phyloP scores from a whole-genome alignment of 768 basidiomycete genomes.

The Hypholoma sublateritium region DNA sequence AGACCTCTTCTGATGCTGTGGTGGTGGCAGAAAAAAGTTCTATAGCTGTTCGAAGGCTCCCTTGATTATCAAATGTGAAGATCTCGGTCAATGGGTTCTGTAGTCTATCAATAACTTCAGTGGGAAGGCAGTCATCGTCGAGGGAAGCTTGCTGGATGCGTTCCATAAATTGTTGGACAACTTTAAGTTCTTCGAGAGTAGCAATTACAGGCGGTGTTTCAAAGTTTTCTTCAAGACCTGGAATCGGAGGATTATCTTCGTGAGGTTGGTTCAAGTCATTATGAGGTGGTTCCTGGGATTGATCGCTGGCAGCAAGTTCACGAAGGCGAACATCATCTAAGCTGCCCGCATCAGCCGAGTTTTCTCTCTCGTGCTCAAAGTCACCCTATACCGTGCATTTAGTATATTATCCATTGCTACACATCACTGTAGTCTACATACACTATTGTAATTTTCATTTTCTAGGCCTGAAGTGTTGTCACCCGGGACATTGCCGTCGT shows the following conservation, averaged over 20 bases:
- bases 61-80: background rate
- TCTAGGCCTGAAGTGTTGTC: background rate
- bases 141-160: background rate
- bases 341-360: background rate
- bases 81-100: background rate
- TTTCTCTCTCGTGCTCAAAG: background rate
- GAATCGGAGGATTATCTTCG: background rate
- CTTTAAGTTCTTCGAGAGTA: background rate
- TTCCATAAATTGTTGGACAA: background rate
- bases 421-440: background rate
- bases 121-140: background rate
- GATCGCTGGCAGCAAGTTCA: no score
- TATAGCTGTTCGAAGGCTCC: background rate
- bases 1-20: conserved; percentile 10
- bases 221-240: background rate
- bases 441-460: background rate
- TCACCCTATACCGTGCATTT: background rate
- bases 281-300: background rate
- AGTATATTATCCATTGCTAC: background rate
- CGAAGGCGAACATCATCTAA: background rate
- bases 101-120: background rate
- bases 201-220: background rate
- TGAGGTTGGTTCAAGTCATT: background rate
- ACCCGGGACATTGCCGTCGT: background rate
- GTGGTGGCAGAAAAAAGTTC: conserved; percentile 4